Percentiles rank a stretch among this genome's conserved stretches.
These are phyloP conservation scores for Lepidium sativum DNA, from an alignment of 345 rosid species.

Conservation along the genomic window DNA sequence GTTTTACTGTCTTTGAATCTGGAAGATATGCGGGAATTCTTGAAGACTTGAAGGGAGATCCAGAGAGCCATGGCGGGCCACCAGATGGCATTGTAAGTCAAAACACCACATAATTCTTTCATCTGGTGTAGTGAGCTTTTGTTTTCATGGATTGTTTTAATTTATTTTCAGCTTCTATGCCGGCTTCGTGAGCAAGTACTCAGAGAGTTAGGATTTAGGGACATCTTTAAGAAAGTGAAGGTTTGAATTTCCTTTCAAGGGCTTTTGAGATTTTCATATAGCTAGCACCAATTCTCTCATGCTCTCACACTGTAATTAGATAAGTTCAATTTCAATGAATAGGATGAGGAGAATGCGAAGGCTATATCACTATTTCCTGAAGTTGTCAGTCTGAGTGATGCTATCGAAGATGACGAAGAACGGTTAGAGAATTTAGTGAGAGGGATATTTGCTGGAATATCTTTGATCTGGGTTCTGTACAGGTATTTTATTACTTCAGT, in stretches of 20 bases:
- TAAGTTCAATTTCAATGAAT: neutral
- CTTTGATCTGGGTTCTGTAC: constrained; percentile 94
- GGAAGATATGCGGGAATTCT: constrained; percentile 67
- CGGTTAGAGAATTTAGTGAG: constrained; percentile 61
- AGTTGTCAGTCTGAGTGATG: constrained; percentile 67
- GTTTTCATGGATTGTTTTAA: constrained; percentile 1
- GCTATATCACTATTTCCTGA: constrained; percentile 76
- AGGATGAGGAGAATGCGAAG: constrained; percentile 97
- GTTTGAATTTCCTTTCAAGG: constrained; percentile 24
- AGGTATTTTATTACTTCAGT: constrained; percentile 35
- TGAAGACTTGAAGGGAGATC: constrained; percentile 84
- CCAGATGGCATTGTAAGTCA: constrained; percentile 77
- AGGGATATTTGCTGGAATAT: constrained; percentile 91
- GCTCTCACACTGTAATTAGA: neutral
- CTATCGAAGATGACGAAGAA: constrained; percentile 55
- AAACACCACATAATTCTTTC: neutral
- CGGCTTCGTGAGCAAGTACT: constrained; percentile 75
- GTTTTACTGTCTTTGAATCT: neutral
- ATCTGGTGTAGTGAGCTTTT: neutral
- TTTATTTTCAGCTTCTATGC: constrained; percentile 61
- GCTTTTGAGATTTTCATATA: neutral
- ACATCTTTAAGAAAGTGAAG: constrained; percentile 96
- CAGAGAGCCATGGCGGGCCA: constrained; percentile 89
- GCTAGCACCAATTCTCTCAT: neutral
- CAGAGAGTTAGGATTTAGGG: constrained; percentile 83